Conservation (phyloP, 495 filamentous ascomycete species). For the Chaetomium cochliodes region DNA sequence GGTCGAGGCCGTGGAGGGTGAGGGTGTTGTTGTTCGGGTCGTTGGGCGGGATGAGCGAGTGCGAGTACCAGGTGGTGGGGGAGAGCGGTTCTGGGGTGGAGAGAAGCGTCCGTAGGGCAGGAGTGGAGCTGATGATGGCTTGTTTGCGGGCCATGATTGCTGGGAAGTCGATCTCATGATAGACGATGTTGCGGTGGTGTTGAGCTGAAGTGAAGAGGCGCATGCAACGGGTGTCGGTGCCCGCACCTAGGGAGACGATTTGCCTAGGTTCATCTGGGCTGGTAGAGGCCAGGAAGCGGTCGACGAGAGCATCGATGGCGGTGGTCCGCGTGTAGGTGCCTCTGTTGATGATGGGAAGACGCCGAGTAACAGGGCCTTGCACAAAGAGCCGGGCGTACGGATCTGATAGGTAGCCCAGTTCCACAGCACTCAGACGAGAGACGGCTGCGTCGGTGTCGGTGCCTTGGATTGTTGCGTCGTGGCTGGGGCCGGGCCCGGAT, state of each 20-base stretch:
- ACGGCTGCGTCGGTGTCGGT: conserved; percentile 91
- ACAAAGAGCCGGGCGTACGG: conserved; percentile 70
- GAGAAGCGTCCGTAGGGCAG: conserved; percentile 36
- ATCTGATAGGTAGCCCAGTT: conserved; percentile 83
- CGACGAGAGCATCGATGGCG: conserved; percentile 78
- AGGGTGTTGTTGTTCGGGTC: conserved; percentile 62
- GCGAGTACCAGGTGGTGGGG: conserved; percentile 33
- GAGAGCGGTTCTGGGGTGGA: conserved; percentile 27
- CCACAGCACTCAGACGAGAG: conserved; percentile 83
- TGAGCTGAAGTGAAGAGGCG: conserved; percentile 54
- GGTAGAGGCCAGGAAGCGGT: conserved; percentile 59
- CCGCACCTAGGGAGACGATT: conserved; percentile 90
- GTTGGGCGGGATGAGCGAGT: conserved; percentile 64
- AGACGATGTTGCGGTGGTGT: conserved; percentile 53
- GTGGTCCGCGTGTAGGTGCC: conserved; percentile 93
- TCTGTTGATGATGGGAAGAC: conserved; percentile 90
- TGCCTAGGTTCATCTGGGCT: conserved; percentile 48
- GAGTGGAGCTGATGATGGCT: conserved; percentile 34
- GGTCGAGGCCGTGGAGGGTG: conserved; percentile 77
- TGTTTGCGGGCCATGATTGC: conserved; percentile 65
- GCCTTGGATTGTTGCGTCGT: conserved; percentile 66
- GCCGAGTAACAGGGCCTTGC: conserved; percentile 43
- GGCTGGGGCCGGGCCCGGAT: conserved; percentile 26
- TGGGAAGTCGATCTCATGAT: conserved; percentile 93
- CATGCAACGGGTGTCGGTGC: conserved; percentile 86